Evolutionary conservation across 345 rosid genomes (phyloP).

Genomic region (Fremontodendron californicum): DNA sequence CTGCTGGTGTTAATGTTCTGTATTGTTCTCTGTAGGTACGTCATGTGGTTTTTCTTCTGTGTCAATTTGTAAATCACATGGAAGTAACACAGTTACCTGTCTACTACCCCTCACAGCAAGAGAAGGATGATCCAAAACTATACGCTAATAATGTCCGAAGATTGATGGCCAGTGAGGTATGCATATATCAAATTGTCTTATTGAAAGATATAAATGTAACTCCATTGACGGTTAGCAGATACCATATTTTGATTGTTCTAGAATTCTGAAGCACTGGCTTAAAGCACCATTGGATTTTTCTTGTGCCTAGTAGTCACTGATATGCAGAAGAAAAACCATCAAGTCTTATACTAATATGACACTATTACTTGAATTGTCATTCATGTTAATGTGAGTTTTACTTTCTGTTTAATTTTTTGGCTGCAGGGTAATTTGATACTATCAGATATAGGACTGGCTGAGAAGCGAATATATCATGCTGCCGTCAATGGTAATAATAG

Average conservation of each 20-base stretch:
- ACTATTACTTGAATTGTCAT: not conserved
- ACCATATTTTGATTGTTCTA: not conserved
- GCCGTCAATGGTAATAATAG: conserved; percentile 99
- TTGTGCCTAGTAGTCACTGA: not conserved
- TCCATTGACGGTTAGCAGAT: not conserved
- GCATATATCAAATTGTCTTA: not conserved
- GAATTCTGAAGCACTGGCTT: not conserved
- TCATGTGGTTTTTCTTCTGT: conserved; percentile 78
- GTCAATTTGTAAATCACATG: conserved; percentile 83
- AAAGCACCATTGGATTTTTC: not conserved
- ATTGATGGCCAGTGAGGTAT: conserved; percentile 90
- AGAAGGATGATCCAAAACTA: conserved; percentile 82
- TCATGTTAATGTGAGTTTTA: not conserved
- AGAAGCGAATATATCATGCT: conserved; percentile 93
- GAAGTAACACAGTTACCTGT: conserved; percentile 75
- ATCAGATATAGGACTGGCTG: conserved; percentile 89
- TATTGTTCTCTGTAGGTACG: conserved; percentile 50
- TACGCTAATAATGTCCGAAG: conserved; percentile 79
- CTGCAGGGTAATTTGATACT: conserved; percentile 76
- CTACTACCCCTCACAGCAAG: conserved; percentile 87
- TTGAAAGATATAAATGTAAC: not conserved
- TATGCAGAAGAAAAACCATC: not conserved
- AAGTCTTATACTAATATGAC: not conserved
- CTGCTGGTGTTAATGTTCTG: not conserved
- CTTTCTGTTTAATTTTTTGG: conserved; percentile 10